Base-by-base conservation (phyloP, 768 basidiomycete genomes). In the Agaricus blazei region DNA sequence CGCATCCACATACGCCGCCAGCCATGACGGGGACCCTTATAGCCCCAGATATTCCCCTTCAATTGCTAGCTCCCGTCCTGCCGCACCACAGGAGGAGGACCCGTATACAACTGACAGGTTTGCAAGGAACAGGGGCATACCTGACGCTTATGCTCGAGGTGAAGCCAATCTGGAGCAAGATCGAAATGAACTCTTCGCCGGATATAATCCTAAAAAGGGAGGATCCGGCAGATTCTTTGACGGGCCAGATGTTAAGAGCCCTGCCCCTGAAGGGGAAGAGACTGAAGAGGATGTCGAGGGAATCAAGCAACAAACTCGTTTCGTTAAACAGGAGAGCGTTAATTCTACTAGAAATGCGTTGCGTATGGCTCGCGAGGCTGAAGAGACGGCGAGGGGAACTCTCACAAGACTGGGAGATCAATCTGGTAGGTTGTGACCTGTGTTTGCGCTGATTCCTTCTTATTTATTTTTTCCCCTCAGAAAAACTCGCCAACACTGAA, bases 401-500 rank as follows among this genome's bases (percentile, higher is more conserved):
- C 66, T 99, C 19, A 73, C 68, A 54, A 89, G 83, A 65, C 79
- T 99, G 7, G 95, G 90, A 9, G 87, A 91, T 62, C 96, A 99
- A 72, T 98, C 95, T 24, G 96, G 96, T 96, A 58, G 27, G 83
- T 67, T 29, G 34, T 26, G 23, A 27, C 29, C 7, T 5, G 28
- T n/a, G 34, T 37, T 51, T 15, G 19, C 24, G 34, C n/a, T 46
- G 48, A 27, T 48, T 34, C 34, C 52, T 52, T 24, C 52, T 48
- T 56, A 34, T 54, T 53, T 58, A 8, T 42, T 14, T 50, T 55
- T 15, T 26, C 19, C 19, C 15, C 61, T 11, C 64, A 91, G 89
- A 90, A 71, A 88, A 86, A 71, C 72, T 99, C 60, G 95, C 92
- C 27, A 92, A 92, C 67, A 97, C 96, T 28, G 94, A 98, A 69